Evolutionary conservation across 371 early-diverging fungal species (phyloP).

Genomic region (Mucor velutinosus): DNA sequence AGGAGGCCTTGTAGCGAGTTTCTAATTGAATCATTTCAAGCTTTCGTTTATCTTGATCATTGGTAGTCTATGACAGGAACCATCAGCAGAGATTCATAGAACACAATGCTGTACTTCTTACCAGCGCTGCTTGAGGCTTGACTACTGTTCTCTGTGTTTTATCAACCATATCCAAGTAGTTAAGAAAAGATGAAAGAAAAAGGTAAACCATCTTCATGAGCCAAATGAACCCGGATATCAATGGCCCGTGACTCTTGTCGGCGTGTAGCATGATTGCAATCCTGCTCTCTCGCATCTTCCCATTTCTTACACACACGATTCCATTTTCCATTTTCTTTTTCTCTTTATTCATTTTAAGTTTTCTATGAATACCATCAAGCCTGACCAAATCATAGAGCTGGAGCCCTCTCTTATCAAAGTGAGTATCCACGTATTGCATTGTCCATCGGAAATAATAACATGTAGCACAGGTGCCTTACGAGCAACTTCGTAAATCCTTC

Average conservation of each 20-base stretch:
- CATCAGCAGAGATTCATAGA: neutral
- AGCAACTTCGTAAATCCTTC: slow-evolving; percentile 84
- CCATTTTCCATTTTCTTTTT: neutral
- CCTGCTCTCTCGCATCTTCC: neutral
- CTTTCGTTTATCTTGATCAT: slow-evolving; percentile 13
- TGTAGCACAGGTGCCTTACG: slow-evolving; percentile 78
- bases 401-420: slow-evolving; percentile 92
- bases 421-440: neutral
- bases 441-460: neutral
- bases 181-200: neutral
- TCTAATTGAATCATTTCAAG: slow-evolving; percentile 28
- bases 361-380: slow-evolving; percentile 73
- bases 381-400: slow-evolving; percentile 76
- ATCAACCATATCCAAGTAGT: neutral
- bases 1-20: slow-evolving; percentile 27
- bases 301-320: neutral
- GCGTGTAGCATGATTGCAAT: neutral
- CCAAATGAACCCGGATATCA: neutral
- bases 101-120: neutral
- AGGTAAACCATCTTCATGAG: neutral
- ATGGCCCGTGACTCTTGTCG: neutral
- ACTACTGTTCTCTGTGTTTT: neutral
- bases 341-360: neutral
- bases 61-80: neutral
- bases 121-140: slow-evolving; percentile 4